phyloP scores from a whole-genome alignment of 1,284 basidiomycete species.

The Cutaneotrichosporon sp. region DNA sequence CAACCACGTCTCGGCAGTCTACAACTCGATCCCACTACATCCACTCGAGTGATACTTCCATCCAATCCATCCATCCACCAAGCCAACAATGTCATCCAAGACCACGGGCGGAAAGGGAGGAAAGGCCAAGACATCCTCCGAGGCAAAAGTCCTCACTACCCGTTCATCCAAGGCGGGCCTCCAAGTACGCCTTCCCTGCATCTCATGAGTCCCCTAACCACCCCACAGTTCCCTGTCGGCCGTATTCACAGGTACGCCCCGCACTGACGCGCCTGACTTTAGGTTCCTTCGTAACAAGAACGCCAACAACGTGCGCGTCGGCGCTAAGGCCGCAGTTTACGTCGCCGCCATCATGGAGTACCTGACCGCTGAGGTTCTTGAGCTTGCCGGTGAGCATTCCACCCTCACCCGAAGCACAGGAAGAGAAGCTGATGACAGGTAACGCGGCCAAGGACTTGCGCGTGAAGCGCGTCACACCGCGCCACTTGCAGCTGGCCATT shows the following conservation, averaged over 20 bases:
- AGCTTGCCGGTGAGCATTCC: constrained; percentile 51
- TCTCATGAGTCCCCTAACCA: constrained; percentile 9
- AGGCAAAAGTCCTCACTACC: constrained; percentile 60
- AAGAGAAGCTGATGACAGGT: constrained; percentile 57
- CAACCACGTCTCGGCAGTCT: not conserved
- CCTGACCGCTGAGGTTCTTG: constrained; percentile 55
- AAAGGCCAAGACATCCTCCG: constrained; percentile 54
- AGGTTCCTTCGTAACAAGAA: constrained; percentile 91
- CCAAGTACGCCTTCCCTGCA: constrained; percentile 61
- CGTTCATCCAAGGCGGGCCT: constrained; percentile 79
- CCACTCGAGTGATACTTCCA: constrained; percentile 12
- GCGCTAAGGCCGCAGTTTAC: constrained; percentile 55
- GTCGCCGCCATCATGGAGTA: constrained; percentile 55
- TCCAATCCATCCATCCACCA: constrained; percentile 24
- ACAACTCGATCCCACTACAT: constrained; percentile 19
- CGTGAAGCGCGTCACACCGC: constrained; percentile 94
- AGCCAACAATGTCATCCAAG: constrained; percentile 46
- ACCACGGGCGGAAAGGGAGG: constrained; percentile 55
- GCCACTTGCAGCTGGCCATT: constrained; percentile 67
- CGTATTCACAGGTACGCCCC: constrained; percentile 46
- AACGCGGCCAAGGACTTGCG: constrained; percentile 95
- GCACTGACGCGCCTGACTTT: constrained; percentile 13
- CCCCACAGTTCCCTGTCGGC: constrained; percentile 47
- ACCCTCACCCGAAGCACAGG: too few relatives aligned
- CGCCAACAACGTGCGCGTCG: constrained; percentile 73